phyloP scores from a whole-genome alignment of 2,329 filamentous ascomycete species.

The Arthroderma uncinatum region DNA sequence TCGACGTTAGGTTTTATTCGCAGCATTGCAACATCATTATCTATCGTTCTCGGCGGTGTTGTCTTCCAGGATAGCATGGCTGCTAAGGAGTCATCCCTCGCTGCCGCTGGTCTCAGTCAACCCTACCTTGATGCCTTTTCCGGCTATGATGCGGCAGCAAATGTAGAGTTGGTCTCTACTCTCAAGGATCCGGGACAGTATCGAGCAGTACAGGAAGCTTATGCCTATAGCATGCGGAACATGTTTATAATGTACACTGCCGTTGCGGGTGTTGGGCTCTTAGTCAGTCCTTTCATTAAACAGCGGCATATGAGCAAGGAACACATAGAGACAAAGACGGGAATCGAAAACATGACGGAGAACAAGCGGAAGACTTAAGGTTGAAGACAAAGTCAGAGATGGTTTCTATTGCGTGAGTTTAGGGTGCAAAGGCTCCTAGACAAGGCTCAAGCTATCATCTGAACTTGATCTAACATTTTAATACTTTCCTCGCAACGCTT shows the following conservation, averaged over 20 bases:
- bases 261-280: slow-evolving; percentile 24
- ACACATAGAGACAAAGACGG: slow-evolving; percentile 4
- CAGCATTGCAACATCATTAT: slow-evolving; percentile 56
- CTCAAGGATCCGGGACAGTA: slow-evolving; percentile 32
- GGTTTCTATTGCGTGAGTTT: background rate
- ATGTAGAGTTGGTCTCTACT: slow-evolving; percentile 33
- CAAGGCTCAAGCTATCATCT: too few relatives aligned
- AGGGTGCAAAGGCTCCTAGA: too few relatives aligned
- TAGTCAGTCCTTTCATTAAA: background rate
- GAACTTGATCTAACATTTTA: too few relatives aligned
- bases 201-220: slow-evolving; percentile 36
- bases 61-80: slow-evolving; percentile 66
- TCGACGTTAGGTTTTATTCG: slow-evolving; percentile 47
- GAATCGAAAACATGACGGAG: background rate
- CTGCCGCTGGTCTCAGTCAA: background rate
- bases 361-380: background rate
- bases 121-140: slow-evolving; percentile 20
- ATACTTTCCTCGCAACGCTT: too few relatives aligned
- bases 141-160: slow-evolving; percentile 37
- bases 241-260: slow-evolving; percentile 41
- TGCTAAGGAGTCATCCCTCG: slow-evolving; percentile 27
- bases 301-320: slow-evolving; percentile 1
- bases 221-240: slow-evolving; percentile 39
- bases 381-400: slow-evolving; percentile 6
- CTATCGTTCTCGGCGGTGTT: slow-evolving; percentile 63